These are phyloP conservation scores for Nakazawaea ishiwadae DNA, from an alignment of 805 yeast species.

Conservation along the genomic window DNA sequence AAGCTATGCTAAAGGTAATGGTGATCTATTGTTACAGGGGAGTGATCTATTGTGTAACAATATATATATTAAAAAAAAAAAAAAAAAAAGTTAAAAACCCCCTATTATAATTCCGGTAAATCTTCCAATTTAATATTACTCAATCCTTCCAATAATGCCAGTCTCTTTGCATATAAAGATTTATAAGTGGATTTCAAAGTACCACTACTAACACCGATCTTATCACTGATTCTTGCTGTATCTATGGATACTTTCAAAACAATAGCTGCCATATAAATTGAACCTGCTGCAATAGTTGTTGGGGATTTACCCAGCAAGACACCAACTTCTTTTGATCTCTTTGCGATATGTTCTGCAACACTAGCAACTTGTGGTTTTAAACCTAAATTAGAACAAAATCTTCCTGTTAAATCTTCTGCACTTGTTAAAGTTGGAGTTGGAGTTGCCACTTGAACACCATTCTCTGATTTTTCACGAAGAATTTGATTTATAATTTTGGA, in stretches of 20 bases:
- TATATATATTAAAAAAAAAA: no score
- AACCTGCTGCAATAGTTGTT: constrained; percentile 95
- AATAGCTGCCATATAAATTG: constrained; percentile 89
- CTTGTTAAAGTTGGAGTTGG: constrained; percentile 77
- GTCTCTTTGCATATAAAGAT: constrained; percentile 64
- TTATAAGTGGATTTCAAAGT: constrained; percentile 92
- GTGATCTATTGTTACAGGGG: no score
- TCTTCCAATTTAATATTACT: constrained; percentile 11
- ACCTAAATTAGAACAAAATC: constrained; percentile 95
- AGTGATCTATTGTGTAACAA: no score
- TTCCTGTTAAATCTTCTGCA: constrained; percentile 91
- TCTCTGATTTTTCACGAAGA: constrained; percentile 50
- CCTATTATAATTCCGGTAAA: constrained; percentile 6
- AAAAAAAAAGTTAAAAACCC: no score
- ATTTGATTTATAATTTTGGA: constrained; percentile 71
- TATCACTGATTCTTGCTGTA: constrained; percentile 81
- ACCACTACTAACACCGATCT: constrained; percentile 95
- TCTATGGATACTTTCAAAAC: constrained; percentile 75
- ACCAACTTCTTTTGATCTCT: constrained; percentile 84
- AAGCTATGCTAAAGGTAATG: no score
- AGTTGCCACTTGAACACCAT: constrained; percentile 38
- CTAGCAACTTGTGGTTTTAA: constrained; percentile 78
- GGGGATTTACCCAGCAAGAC: constrained; percentile 96
- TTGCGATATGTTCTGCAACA: constrained; percentile 90
- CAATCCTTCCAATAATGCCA: constrained; percentile 9